Evolutionary conservation across 352 stramenopile species (phyloP), one percentile per base, ranked within the genome.

Genomic region (Phytophthora melonis): DNA sequence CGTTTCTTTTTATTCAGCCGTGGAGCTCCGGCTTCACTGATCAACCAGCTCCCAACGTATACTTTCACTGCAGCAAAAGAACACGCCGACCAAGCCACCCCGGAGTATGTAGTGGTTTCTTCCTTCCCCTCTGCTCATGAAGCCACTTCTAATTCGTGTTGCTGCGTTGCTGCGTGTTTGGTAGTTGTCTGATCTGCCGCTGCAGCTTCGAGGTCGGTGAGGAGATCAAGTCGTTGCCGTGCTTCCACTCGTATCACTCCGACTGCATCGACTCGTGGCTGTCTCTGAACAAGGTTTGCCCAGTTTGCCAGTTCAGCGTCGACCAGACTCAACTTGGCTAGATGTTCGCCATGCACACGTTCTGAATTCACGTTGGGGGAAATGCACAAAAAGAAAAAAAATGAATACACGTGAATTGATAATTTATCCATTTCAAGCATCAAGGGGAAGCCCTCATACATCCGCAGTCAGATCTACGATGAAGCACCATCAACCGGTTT

Each of bases 201-300:
- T 93, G 93, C 58, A 79, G 93, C 36, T 98, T 98, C 61, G 77
- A 88, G 68, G 74, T 89, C 11, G 93, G 93, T 41, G 95, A 98
- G 57, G 86, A 97, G 74, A 93, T 98, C 77, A 97, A 97, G 73
- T 97, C 92, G 34, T 76, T 98, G 55, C 94, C 94, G 30, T 98
- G 95, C 73, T 97, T 97, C 68, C 95, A 98, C 71, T 96, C 88
- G 34, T 98, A 98, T 69, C 95, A 98, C 77, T 95, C 86, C 68
- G 88, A 97, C 39, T 98, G 95, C 74, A 91, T 98, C 54, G 94
- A 98, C 74, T 89, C 86, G 63, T 98, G 95, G 95, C 81, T 98
- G 8, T 85, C 78, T n/a, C 80, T 94, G 13, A 97, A 98, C 84
- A 96, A 96, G 68, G 91, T 95, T 18, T 98, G 95, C 68, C 95